Percentiles rank a stretch among this genome's conserved stretches.
Conservation (phyloP, 306 rosid species). For the Trichosanthes truncata region DNA sequence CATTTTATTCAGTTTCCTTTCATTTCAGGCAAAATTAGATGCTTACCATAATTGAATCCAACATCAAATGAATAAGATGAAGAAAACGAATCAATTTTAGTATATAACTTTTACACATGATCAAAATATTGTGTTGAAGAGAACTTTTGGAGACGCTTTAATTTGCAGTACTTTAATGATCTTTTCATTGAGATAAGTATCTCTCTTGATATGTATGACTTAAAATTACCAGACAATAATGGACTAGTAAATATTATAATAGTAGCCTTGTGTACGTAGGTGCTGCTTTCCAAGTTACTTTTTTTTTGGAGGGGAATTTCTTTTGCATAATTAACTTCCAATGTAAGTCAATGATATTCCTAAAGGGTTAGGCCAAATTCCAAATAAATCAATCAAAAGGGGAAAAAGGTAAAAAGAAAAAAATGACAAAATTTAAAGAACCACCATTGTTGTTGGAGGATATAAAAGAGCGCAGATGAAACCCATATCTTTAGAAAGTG, state of each 20-base stretch:
- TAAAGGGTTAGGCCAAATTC: neutral
- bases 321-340: neutral
- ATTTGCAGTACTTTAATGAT: neutral
- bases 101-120: neutral
- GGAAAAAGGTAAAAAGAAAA: slow-evolving; percentile 1
- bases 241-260: neutral
- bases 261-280: neutral
- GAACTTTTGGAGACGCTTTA: neutral
- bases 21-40: neutral
- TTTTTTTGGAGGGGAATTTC: neutral
- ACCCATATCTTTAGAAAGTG: slow-evolving; percentile 38
- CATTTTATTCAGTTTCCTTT: neutral
- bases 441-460: neutral
- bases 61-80: neutral
- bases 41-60: neutral
- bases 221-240: neutral
- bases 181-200: neutral
- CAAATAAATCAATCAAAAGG: neutral
- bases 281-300: neutral
- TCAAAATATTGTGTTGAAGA: neutral
- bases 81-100: neutral
- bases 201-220: neutral
- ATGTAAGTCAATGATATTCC: neutral
- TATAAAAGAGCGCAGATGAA: neutral
- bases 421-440: slow-evolving; percentile 3